Evolutionary conservation across 192 early-diverging fungal genomes (phyloP).

Genomic region (Umbelopsis vinacea): DNA sequence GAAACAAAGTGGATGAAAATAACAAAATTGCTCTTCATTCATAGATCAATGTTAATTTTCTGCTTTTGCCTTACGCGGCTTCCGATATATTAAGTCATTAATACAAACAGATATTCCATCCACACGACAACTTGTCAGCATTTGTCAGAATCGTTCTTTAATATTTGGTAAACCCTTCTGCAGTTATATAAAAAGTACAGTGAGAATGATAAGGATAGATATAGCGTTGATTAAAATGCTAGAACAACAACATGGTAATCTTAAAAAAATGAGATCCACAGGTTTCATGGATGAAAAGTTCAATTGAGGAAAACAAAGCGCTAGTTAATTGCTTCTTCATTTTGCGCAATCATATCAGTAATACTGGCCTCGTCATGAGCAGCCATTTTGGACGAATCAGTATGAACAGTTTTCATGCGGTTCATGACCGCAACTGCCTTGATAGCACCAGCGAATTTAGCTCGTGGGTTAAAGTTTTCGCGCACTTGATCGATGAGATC

Average conservation of each 20-base stretch:
- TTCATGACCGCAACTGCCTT: conserved; percentile 67
- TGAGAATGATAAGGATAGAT: no score
- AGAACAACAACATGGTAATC: no score
- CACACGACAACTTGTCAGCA: no score
- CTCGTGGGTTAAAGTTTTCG: conserved; percentile 73
- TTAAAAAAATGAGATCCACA: background rate
- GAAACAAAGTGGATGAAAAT: no score
- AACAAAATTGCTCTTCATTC: no score
- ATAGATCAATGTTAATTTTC: no score
- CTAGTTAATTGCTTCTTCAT: conserved; percentile 6
- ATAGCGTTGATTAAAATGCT: no score
- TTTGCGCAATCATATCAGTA: conserved; percentile 1
- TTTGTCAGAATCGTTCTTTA: background rate
- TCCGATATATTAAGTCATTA: no score
- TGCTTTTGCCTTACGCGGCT: no score
- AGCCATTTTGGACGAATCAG: background rate
- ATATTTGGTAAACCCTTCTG: no score
- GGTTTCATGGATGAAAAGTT: background rate
- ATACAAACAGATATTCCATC: no score
- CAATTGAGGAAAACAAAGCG: background rate
- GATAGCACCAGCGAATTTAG: conserved; percentile 64
- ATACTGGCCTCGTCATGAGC: background rate
- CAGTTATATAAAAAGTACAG: no score
- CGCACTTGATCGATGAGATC: conserved; percentile 80
- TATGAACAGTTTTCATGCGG: conserved; percentile 33